phyloP scores from a whole-genome alignment of 768 basidiomycete genomes.

The Tricholoma sp. region DNA sequence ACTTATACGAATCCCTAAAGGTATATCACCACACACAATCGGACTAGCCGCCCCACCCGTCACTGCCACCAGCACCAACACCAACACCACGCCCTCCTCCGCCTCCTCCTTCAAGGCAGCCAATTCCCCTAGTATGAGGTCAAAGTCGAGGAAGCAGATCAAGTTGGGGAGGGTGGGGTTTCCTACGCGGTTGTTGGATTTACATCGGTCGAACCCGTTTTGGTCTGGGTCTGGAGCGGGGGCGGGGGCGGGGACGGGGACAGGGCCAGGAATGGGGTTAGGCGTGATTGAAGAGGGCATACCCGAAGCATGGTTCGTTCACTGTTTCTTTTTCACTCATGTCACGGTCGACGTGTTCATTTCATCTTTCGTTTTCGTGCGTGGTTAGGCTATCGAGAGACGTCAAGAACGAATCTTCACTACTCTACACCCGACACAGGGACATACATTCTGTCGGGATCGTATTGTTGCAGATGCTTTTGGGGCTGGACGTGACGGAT shows the following conservation, averaged over 20 bases:
- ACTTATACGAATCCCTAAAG: conserved; percentile 24
- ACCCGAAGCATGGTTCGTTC: conserved; percentile 39
- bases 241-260: neutral
- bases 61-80: conserved; percentile 27
- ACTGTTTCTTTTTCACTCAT: too few relatives aligned
- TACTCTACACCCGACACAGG: conserved; percentile 66
- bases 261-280: neutral
- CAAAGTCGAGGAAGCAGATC: conserved; percentile 41
- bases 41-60: conserved; percentile 48
- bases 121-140: too few relatives aligned
- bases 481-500: conserved; percentile 61
- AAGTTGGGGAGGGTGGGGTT: conserved; percentile 75
- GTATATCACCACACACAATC: conserved; percentile 54
- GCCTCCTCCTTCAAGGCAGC: too few relatives aligned
- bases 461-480: conserved; percentile 78
- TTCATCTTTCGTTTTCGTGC: neutral
- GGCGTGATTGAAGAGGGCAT: neutral
- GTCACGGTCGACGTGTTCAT: too few relatives aligned
- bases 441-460: conserved; percentile 84
- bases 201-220: conserved; percentile 84
- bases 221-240: conserved; percentile 32
- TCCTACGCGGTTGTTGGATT: conserved; percentile 66
- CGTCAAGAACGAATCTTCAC: conserved; percentile 67
- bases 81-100: too few relatives aligned
- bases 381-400: conserved; percentile 66